A percentile compares a stretch with the other conserved stretches of the same genome.
Conservation (phyloP, 768 basidiomycete species). For the Tulasnella sp. region DNA sequence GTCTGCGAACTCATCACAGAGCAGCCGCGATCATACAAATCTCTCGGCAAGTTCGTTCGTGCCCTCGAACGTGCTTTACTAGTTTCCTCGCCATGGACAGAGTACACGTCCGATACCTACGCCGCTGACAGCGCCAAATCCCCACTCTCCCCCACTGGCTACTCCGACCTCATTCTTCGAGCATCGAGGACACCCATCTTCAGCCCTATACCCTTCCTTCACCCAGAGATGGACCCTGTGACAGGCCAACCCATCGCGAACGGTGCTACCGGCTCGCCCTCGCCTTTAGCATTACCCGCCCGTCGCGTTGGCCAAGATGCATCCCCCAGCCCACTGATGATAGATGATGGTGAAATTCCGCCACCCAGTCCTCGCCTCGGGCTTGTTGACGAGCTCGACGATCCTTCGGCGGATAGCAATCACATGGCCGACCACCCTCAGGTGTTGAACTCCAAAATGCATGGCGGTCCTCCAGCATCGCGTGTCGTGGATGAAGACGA, state of each 20-base stretch:
- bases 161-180: constrained; percentile 26
- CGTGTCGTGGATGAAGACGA: constrained; percentile 20
- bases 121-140: constrained; percentile 29
- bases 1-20: constrained; percentile 68
- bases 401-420: constrained; percentile 53
- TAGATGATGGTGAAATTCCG: constrained; percentile 29
- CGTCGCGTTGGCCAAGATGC: background rate
- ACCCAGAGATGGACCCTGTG: constrained; percentile 69
- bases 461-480: background rate
- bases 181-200: constrained; percentile 67
- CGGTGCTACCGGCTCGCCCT: constrained; percentile 22
- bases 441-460: constrained; percentile 36
- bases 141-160: constrained; percentile 38
- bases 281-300: constrained; percentile 45
- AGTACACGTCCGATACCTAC: constrained; percentile 39
- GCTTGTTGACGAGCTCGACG: constrained; percentile 76
- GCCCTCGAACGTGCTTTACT: constrained; percentile 73
- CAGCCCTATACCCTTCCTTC: constrained; percentile 79
- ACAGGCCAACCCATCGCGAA: constrained; percentile 62
- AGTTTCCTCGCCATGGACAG: constrained; percentile 69
- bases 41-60: constrained; percentile 77
- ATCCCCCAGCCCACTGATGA: constrained; percentile 16
- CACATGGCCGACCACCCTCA: constrained; percentile 76
- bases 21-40: constrained; percentile 60
- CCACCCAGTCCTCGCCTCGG: constrained; percentile 33